These are phyloP conservation scores for Trypanosoma boissoni DNA, from an alignment of 208 protist genomes.

Conservation along the genomic window DNA sequence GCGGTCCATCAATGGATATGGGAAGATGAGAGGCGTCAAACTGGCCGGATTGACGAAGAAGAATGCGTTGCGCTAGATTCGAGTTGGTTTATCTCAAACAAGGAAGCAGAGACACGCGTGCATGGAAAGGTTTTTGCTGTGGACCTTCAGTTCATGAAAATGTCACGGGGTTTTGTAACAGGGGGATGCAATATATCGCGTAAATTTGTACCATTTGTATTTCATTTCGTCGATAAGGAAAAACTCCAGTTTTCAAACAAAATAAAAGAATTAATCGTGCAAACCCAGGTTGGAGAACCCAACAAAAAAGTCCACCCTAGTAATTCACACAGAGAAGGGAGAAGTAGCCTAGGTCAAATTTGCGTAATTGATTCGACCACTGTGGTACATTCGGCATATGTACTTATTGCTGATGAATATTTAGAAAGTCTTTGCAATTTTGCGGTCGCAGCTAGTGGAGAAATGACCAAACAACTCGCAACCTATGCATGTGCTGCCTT, in stretches of 20 bases:
- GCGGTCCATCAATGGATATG: constrained; percentile 86
- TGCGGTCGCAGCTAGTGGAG: constrained; percentile 52
- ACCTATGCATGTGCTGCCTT: constrained; percentile 75
- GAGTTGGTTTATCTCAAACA: constrained; percentile 31
- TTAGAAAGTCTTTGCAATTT: constrained; percentile 63
- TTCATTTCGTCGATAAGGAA: constrained; percentile 71
- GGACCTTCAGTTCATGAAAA: constrained; percentile 75
- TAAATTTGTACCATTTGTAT: constrained; percentile 76
- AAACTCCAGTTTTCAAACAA: constrained; percentile 39
- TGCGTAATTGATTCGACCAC: constrained; percentile 49
- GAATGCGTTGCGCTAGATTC: constrained; percentile 70
- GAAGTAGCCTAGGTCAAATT: constrained; percentile 10
- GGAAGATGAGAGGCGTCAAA: constrained; percentile 86
- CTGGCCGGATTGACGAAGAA: constrained; percentile 63
- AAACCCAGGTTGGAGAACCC: constrained; percentile 6
- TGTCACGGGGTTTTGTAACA: constrained; percentile 35
- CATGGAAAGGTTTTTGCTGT: constrained; percentile 48
- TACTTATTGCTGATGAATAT: constrained; percentile 69
- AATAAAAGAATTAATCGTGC: constrained; percentile 53
- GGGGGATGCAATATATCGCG: constrained; percentile 66
- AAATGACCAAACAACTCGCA: constrained; percentile 82
- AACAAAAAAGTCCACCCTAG: constrained; percentile 8
- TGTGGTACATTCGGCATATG: constrained; percentile 34
- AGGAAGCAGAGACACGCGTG: constrained; percentile 34
- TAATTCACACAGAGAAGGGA: constrained; percentile 6